Evolutionary conservation across 2,329 filamentous ascomycete species (phyloP).

Genomic region (Diaporthe ampelina): DNA sequence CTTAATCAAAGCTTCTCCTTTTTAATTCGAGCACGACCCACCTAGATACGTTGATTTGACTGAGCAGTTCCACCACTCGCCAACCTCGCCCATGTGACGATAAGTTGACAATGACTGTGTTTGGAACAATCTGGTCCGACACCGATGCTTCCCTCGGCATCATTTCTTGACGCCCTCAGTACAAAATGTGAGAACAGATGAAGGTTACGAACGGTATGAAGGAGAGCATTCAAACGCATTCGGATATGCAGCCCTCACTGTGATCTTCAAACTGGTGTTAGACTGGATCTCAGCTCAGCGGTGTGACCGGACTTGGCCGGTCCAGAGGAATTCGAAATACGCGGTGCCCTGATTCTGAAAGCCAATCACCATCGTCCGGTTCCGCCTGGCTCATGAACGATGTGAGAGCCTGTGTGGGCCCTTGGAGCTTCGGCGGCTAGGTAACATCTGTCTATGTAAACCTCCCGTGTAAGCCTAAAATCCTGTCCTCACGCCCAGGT

Average conservation of each 20-base stretch:
- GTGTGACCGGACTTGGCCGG: background rate
- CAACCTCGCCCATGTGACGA: background rate
- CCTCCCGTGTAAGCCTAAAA: too few species aligned
- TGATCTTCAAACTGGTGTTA: background rate
- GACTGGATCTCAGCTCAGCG: too few species aligned
- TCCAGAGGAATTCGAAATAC: background rate
- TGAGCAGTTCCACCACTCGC: constrained; percentile 14
- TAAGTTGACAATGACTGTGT: background rate
- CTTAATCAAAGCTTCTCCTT: constrained; percentile 27
- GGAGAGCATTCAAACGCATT: background rate
- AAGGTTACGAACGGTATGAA: background rate
- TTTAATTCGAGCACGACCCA: constrained; percentile 9
- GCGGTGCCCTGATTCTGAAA: background rate
- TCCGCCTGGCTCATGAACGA: background rate
- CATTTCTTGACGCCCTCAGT: background rate
- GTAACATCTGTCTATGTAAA: background rate
- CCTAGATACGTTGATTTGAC: background rate
- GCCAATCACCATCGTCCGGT: background rate
- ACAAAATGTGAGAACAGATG: background rate
- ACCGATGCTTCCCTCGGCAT: background rate
- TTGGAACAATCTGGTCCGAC: background rate
- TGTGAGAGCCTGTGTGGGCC: background rate
- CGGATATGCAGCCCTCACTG: background rate
- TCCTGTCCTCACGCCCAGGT: constrained; percentile 48
- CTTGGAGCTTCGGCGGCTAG: constrained; percentile 11